phyloP scores from a whole-genome alignment of 2,329 filamentous ascomycete species.

The Grosmannia huntii region DNA sequence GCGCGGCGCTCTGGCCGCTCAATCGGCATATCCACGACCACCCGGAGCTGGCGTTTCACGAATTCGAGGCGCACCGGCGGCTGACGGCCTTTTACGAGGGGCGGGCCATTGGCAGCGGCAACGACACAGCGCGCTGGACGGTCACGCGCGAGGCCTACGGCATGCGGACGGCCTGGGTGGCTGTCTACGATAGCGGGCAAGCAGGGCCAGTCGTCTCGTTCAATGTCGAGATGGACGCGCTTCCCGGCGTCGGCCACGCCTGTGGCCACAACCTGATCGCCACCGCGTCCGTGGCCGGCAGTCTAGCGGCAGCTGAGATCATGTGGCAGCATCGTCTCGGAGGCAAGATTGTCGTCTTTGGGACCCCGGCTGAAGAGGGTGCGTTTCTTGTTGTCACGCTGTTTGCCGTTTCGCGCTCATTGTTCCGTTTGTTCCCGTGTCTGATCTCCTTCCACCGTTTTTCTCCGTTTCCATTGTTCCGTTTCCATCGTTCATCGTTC shows the following conservation, averaged over 20 bases:
- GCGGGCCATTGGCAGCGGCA: conserved; percentile 11
- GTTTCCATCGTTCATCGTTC: too few species aligned
- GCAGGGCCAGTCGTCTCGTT: conserved; percentile 33
- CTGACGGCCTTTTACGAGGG: conserved; percentile 33
- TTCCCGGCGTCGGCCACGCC: conserved; percentile 37
- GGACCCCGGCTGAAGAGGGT: conserved; percentile 41
- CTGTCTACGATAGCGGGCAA: conserved; percentile 31
- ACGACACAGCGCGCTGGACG: conserved; percentile 22
- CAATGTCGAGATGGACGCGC: conserved; percentile 37
- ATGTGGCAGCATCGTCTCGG: conserved; percentile 27
- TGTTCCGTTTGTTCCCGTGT: too few species aligned
- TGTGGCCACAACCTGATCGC: conserved; percentile 45
- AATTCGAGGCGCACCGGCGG: conserved; percentile 34
- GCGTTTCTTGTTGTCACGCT: neutral
- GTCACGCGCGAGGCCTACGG: conserved; percentile 38
- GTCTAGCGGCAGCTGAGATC: conserved; percentile 31
- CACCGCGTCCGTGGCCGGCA: conserved; percentile 31
- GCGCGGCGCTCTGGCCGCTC: conserved; percentile 27
- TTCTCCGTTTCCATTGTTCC: too few species aligned
- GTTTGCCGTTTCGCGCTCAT: neutral
- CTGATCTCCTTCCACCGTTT: too few species aligned
- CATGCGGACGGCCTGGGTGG: conserved; percentile 39
- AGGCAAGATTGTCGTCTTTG: conserved; percentile 33
- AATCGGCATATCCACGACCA: conserved; percentile 39
- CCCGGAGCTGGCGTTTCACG: conserved; percentile 34